These are phyloP conservation scores for Clonostachys sp. DNA, from an alignment of 2,329 filamentous ascomycete genomes.

Conservation along the genomic window DNA sequence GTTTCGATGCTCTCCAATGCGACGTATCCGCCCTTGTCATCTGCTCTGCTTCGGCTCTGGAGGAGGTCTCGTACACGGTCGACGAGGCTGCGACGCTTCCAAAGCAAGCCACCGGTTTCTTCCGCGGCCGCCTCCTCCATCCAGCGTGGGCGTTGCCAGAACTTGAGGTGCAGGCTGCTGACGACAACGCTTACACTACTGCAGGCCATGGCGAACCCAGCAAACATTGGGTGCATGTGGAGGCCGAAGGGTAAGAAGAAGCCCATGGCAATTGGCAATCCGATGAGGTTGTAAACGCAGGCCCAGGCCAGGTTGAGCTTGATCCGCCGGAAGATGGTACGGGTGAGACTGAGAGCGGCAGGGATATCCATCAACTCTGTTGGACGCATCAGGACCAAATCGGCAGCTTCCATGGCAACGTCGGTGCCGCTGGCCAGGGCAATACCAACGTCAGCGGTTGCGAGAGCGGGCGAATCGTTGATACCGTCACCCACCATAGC, in stretches of 20 bases:
- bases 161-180: conserved; percentile 77
- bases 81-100: conserved; percentile 34
- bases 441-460: conserved; percentile 88
- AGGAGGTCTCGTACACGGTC: conserved; percentile 35
- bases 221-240: conserved; percentile 88
- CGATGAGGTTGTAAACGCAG: conserved; percentile 86
- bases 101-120: conserved; percentile 42
- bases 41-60: conserved; percentile 23
- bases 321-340: conserved; percentile 85
- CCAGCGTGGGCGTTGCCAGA: conserved; percentile 82
- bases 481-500: conserved; percentile 99
- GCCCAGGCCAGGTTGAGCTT: conserved; percentile 92
- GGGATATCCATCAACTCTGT: conserved; percentile 93
- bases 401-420: conserved; percentile 95
- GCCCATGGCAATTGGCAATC: conserved; percentile 95
- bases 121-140: conserved; percentile 71
- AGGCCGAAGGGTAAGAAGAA: conserved; percentile 86
- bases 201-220: conserved; percentile 88
- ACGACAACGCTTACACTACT: conserved; percentile 87
- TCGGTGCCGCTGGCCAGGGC: conserved; percentile 91
- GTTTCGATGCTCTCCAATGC: conserved; percentile 49
- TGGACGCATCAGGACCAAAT: conserved; percentile 91
- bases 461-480: conserved; percentile 94
- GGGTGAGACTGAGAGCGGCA: conserved; percentile 74
- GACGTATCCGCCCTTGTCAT: conserved; percentile 47